phyloP scores from a whole-genome alignment of 2,329 filamentous ascomycete species.

The Hymenoscyphus occultus region DNA sequence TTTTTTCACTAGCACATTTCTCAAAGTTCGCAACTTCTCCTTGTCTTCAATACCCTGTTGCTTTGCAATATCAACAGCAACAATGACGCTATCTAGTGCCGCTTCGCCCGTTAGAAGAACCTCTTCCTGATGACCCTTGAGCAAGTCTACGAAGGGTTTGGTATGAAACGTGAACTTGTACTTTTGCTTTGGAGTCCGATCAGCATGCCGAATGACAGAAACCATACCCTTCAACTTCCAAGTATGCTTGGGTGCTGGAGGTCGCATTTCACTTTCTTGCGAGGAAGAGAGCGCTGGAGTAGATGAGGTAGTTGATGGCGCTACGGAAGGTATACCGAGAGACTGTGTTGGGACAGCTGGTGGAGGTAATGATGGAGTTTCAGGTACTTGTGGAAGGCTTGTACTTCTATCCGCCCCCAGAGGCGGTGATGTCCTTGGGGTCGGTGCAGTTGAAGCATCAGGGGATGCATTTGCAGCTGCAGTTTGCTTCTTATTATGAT shows the following conservation, averaged over 20 bases:
- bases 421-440: constrained; percentile 33
- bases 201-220: constrained; percentile 91
- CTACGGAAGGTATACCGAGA: constrained; percentile 20
- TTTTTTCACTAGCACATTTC: constrained; percentile 87
- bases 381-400: constrained; percentile 25
- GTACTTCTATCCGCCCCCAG: constrained; percentile 22
- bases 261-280: constrained; percentile 34
- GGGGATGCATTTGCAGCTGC: constrained; percentile 44
- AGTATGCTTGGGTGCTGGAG: constrained; percentile 78
- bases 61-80: constrained; percentile 80
- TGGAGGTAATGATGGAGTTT: constrained; percentile 30
- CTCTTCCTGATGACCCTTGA: constrained; percentile 95
- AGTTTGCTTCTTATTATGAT: constrained; percentile 42
- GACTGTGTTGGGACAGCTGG: constrained; percentile 24
- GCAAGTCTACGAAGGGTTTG: constrained; percentile 88
- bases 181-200: constrained; percentile 97
- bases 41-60: constrained; percentile 77
- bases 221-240: constrained; percentile 99
- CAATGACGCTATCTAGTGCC: constrained; percentile 81
- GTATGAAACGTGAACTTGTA: constrained; percentile 99
- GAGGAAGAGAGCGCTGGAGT: constrained; percentile 19
- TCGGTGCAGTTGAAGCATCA: constrained; percentile 37
- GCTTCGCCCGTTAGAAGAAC: constrained; percentile 90
- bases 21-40: constrained; percentile 79
- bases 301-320: constrained; percentile 26